A percentile compares a stretch with the other conserved stretches of the same genome.
Conservation (phyloP, 73 alveolate genomes). For the Effrenium voratum region DNA sequence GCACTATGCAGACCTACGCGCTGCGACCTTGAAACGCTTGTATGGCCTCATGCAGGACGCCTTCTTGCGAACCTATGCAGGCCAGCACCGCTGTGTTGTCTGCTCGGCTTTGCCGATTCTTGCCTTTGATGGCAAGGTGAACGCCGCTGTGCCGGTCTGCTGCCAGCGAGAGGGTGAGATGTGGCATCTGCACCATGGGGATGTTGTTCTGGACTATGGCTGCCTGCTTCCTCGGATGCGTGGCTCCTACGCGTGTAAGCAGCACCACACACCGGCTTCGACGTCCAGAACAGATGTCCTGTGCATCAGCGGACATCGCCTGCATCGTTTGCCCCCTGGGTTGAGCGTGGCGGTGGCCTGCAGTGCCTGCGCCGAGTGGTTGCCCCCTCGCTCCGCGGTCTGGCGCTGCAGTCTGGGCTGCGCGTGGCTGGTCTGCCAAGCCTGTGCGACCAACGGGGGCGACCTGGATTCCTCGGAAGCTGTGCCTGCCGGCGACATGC, state of each 20-base stretch:
- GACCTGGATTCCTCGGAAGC: no score
- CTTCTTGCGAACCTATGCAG: neutral
- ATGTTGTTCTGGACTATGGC: constrained; percentile 5
- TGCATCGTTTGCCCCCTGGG: neutral
- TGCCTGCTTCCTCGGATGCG: neutral
- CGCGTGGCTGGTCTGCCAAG: neutral
- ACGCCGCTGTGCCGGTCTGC: constrained; percentile 17
- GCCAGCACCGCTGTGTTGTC: neutral
- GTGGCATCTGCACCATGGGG: neutral
- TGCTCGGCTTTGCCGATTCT: neutral
- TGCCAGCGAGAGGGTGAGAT: neutral
- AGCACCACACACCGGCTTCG: neutral
- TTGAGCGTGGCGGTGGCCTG: neutral
- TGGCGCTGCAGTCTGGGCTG: neutral
- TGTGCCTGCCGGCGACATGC: no score
- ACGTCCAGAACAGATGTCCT: neutral
- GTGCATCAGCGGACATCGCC: neutral
- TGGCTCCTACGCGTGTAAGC: neutral
- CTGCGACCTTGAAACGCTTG: neutral
- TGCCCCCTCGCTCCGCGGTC: neutral
- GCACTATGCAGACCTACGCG: neutral
- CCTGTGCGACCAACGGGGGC: neutral
- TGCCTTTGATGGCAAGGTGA: constrained; percentile 12
- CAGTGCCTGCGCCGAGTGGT: neutral
- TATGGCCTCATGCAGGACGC: neutral